Evolutionary conservation across 345 rosid genomes (phyloP), one percentile per base, ranked within the genome.

Genomic region (Toxicodendron radicans): DNA sequence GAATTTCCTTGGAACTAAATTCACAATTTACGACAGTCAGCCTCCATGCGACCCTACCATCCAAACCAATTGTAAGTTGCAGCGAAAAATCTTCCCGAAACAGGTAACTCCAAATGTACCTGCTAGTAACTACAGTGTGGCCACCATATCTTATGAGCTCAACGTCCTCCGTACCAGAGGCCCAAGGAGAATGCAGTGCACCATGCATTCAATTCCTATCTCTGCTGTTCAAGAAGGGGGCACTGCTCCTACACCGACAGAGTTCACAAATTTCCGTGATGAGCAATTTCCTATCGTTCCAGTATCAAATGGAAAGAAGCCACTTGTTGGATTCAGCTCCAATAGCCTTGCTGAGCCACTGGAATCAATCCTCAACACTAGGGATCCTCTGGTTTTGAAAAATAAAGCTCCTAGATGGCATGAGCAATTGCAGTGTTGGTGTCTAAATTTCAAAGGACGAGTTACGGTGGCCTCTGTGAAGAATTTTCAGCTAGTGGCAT

Each of bases 351-450:
- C 67, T 18, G 86, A 82, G 62, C 33, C 79, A 0, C 45, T 41
- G 13, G 79, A 71, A 58, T 70, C 77, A 56, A 38, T 20, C 23
- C 43, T 6, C 17, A 58, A 67, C 23, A 49, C 67, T 53, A 67
- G 59, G n/a, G 84, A 86, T 23, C 85, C 95, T 1, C 56, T 94
- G 79, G 76, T 91, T 23, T 70, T 94, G 80, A 94, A 87, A 81
- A 94, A 94, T 79, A 94, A 94, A 80, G 87, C 92, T 3, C 98
- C 98, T 58, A 89, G 98, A 78, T 94, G 98, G 98, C 98, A 94
- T 64, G 98, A 92, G 66, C 98, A 92, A 78, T 82, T 92, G 54
- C 98, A 92, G 64, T 94, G 97, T 75, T 91, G 98, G 98, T 94
- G 98, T 83, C 78, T 94, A 0, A 94, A 92, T 78, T 92, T 92